Evolutionary conservation across 192 early-diverging fungal species (phyloP).

Genomic region (Coemansia sp.): DNA sequence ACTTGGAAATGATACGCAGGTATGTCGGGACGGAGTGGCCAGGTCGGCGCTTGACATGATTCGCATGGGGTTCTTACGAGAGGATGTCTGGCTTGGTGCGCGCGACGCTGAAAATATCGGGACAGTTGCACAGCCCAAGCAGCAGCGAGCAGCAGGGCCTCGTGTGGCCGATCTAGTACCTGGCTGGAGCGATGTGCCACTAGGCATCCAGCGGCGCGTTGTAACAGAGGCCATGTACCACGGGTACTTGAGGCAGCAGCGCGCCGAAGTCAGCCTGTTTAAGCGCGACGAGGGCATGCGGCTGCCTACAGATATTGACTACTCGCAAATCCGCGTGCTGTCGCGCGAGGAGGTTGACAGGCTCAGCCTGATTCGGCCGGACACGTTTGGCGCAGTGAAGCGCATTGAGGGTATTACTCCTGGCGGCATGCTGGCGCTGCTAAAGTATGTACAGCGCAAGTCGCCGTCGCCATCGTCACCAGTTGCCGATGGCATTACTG

Average conservation of each 20-base stretch:
- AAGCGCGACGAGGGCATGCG: conserved; percentile 65
- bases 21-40: conserved; percentile 36
- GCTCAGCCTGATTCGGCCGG: conserved; percentile 38
- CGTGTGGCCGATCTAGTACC: conserved; percentile 54
- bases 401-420: conserved; percentile 79
- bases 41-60: conserved; percentile 54
- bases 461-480: background rate
- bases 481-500: background rate
- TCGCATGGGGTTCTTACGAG: conserved; percentile 43
- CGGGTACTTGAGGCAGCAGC: conserved; percentile 65
- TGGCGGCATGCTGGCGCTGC: conserved; percentile 64
- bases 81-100: conserved; percentile 41
- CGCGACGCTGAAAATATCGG: conserved; percentile 29
- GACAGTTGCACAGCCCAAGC: background rate
- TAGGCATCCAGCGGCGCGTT: conserved; percentile 55
- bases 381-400: conserved; percentile 64
- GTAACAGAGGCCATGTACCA: conserved; percentile 66
- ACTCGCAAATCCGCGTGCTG: conserved; percentile 41
- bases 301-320: conserved; percentile 65
- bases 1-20: conserved; percentile 24
- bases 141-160: conserved; percentile 1
- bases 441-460: conserved; percentile 56
- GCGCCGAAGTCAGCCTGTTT: conserved; percentile 58
- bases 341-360: conserved; percentile 52
- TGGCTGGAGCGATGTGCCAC: conserved; percentile 52